Evolutionary conservation across 2,329 filamentous ascomycete genomes (phyloP), one percentile per base, ranked within the genome.

Genomic region (Tympanopsis confertula): DNA sequence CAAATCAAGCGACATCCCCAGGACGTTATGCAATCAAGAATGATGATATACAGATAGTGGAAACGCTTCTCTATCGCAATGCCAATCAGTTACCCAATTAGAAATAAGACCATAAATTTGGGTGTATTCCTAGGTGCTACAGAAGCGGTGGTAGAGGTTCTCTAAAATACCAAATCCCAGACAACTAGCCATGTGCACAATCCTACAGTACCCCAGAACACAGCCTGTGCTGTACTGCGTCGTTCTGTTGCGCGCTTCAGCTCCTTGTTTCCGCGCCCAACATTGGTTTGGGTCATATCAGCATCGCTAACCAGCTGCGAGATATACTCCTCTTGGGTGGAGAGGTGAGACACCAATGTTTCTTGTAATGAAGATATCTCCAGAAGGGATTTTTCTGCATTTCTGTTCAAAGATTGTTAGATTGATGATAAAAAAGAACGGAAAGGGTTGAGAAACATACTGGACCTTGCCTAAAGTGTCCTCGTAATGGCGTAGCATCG

Each of bases 131-230:
- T n/a, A n/a, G n/a, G n/a, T n/a, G n/a, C n/a, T n/a, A n/a, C n/a
- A n/a, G n/a, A n/a, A n/a, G n/a, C n/a, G n/a, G n/a, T n/a, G n/a
- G n/a, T n/a, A n/a, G n/a, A n/a, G n/a, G n/a, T n/a, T n/a, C n/a
- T n/a, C 30, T 33, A 33, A 15, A 33, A 33, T 12, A 33, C 15
- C 30, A 33, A 33, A 33, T 33, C 30, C 30, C 30, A 33, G 7
- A 33, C 30, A 13, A 33, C 30, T 7, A 33, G 15, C 30, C 30
- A 33, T 15, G 30, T 33, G 17, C 30, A 33, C 30, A 33, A 33
- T 17, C 30, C 30, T 7, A 33, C 15, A 10, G 30, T 33, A 10
- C 30, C 30, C 30, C 30, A 33, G 17, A 33, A 33, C 30, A 33
- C 15, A 10, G 30, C 30, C 30, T 33, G 30, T 15, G 30, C 30